phyloP scores from a whole-genome alignment of 73 alveolate genomes.

The Tetrahymena thermophila region DNA sequence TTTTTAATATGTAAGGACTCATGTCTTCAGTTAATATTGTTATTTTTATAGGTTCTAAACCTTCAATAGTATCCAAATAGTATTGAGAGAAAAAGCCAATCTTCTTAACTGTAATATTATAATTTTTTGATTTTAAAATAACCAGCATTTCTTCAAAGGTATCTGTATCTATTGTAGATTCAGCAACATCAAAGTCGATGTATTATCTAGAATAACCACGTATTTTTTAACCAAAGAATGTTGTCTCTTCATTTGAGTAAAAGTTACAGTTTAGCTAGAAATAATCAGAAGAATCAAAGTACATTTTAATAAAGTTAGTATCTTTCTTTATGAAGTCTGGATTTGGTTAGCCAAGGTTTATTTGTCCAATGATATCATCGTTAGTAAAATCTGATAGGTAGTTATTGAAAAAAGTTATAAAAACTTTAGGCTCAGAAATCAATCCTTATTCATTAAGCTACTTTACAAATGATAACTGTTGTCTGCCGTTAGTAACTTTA shows the following conservation, averaged over 20 bases:
- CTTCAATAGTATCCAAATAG: not conserved
- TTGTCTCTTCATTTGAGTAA: not conserved
- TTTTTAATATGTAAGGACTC: not conserved
- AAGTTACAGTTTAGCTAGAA: not conserved
- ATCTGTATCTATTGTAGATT: not conserved
- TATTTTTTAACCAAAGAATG: not conserved
- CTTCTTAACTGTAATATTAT: not conserved
- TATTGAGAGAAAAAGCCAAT: not conserved
- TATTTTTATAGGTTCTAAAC: not conserved
- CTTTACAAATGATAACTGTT: not conserved
- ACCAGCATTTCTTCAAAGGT: not conserved
- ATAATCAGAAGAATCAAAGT: not conserved
- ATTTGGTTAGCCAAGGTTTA: not conserved
- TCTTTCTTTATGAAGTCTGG: not conserved
- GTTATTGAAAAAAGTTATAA: not conserved
- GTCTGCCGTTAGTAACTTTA: not conserved
- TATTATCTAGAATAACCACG: not conserved
- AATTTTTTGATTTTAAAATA: not conserved
- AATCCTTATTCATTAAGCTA: not conserved
- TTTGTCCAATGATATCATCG: not conserved
- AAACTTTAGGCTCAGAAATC: not conserved
- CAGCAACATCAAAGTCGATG: not conserved
- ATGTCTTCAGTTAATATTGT: not conserved
- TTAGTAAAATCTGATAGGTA: not conserved
- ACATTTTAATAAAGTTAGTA: not conserved